phyloP scores from a whole-genome alignment of 1,139 yeast genomes.

The Hansenula anomala region DNA sequence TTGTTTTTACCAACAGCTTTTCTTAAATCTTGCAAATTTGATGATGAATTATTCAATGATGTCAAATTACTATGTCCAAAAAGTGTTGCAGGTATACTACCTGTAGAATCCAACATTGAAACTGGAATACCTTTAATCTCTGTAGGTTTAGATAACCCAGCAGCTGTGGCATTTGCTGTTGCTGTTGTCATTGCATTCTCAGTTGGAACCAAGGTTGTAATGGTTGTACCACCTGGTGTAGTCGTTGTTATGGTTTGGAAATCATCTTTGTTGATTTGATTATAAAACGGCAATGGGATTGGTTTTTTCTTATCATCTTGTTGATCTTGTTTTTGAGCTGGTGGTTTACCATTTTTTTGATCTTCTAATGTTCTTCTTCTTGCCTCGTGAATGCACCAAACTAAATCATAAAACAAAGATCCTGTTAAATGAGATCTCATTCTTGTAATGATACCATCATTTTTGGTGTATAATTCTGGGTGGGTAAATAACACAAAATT shows the following conservation, averaged over 20 bases:
- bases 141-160: constrained; percentile 48
- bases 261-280: constrained; percentile 88
- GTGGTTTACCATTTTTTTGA: constrained; percentile 32
- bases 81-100: constrained; percentile 38
- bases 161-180: constrained; percentile 45
- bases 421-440: constrained; percentile 94
- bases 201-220: constrained; percentile 86
- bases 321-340: constrained; percentile 15
- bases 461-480: constrained; percentile 71
- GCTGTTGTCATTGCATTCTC: constrained; percentile 65
- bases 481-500: constrained; percentile 84
- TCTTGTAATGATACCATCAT: constrained; percentile 71
- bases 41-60: constrained; percentile 1
- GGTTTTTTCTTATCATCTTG: constrained; percentile 29
- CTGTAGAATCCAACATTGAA: constrained; percentile 77
- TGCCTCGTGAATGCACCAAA: constrained; percentile 95
- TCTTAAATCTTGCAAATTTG: constrained; percentile 9
- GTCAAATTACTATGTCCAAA: not conserved
- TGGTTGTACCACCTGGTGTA: constrained; percentile 89
- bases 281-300: constrained; percentile 85
- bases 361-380: constrained; percentile 63
- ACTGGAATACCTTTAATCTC: constrained; percentile 80
- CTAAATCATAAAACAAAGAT: constrained; percentile 84
- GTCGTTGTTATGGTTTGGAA: constrained; percentile 82
- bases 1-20: constrained; percentile 9